Evolutionary conservation across 371 early-diverging fungal species (phyloP).

Genomic region (Lichtheimia hyalospora): DNA sequence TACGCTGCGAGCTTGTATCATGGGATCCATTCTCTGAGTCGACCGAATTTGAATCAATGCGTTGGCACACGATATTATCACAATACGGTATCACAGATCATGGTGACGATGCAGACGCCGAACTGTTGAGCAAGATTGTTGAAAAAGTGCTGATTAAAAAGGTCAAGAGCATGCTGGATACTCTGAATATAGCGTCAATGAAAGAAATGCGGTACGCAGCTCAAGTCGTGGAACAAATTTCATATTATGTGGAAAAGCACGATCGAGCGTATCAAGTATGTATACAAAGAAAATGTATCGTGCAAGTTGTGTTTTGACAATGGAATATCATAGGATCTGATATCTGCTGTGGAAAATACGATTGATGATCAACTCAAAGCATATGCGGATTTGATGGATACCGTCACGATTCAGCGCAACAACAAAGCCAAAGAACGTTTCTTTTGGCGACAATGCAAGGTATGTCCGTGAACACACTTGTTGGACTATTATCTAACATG

Average conservation of each 20-base stretch:
- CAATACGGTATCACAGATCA: slow-evolving; percentile 45
- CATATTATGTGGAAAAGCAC: slow-evolving; percentile 43
- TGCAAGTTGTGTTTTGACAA: background rate
- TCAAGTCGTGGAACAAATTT: slow-evolving; percentile 40
- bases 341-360: slow-evolving; percentile 14
- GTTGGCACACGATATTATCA: slow-evolving; percentile 51
- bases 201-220: slow-evolving; percentile 37
- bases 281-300: background rate
- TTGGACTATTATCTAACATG: too few species aligned
- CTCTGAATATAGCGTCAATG: slow-evolving; percentile 30
- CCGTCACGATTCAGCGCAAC: slow-evolving; percentile 10
- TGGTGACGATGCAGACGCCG: slow-evolving; percentile 55
- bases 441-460: slow-evolving; percentile 40
- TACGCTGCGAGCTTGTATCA: slow-evolving; percentile 61
- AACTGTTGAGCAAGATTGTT: slow-evolving; percentile 58
- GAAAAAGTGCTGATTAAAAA: slow-evolving; percentile 44
- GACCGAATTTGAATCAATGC: slow-evolving; percentile 53
- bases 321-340: slow-evolving; percentile 22
- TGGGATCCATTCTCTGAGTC: slow-evolving; percentile 61
- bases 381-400: slow-evolving; percentile 27
- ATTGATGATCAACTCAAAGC: slow-evolving; percentile 32
- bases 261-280: slow-evolving; percentile 40
- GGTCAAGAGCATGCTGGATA: slow-evolving; percentile 31
- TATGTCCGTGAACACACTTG: too few species aligned
- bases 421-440: slow-evolving; percentile 33